Evolutionary conservation across 805 yeast genomes (phyloP), one percentile per base, ranked within the genome.

Genomic region (Candida coquimbonensis): DNA sequence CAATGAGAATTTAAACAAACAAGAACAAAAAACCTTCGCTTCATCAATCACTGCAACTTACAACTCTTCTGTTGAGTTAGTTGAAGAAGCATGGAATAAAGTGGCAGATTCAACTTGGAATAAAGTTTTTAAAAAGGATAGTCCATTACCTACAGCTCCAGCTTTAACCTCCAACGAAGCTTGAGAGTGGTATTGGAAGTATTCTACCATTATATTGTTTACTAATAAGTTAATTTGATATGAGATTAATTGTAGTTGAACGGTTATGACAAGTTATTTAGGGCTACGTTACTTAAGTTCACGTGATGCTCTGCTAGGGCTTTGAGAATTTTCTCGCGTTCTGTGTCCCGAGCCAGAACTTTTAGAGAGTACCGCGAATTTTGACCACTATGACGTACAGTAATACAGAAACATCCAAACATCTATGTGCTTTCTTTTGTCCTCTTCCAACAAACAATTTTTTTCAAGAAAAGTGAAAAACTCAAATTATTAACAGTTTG

Each of bases 1-100:
- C 47, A 66, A 68, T 44, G 56, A 63, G 17, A 68, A 73, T 38
- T 59, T 68, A 51, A 61, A 63, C 25, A 65, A 69, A 49, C 68
- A 75, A 46, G 66, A 68, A 12, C 66, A 66, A 21, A 46, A 60
- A n/a, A 44, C 55, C 4, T 27, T 63, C 9, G 50, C 52, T 27
- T 51, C 65, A 27, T 59, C 68, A 7, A 51, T 63, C 44, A 45
- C 34, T 19, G 73, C 70, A 12, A 53, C 66, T 8, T 63, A 57
- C 45, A 52, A 56, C 36, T 60, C 73, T 1, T 44, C 64, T 4
- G 37, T 47, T 8, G 65, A 59, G 27, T 52, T 69, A 42, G 62
- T 63, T 36, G 48, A 52, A 29, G 73, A 68, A 49, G 59, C 61
- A 21, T 47, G 61, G 43, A 19, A 7, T 2, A 41, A 38, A 12